These are phyloP conservation scores for Acacia pycnantha DNA, from an alignment of 331 rosid species.

Conservation along the genomic window DNA sequence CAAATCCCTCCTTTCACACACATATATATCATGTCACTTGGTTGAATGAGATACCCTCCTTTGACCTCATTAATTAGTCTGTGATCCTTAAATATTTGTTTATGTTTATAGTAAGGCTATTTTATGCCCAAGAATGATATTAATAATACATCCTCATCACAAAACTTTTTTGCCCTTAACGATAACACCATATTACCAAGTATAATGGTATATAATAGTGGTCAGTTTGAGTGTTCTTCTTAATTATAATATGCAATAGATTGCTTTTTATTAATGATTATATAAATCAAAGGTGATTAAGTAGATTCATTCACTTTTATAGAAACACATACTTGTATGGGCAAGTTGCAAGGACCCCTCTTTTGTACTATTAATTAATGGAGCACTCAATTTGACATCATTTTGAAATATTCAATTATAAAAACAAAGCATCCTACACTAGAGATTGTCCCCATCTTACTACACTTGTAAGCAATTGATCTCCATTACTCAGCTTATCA, in stretches of 20 bases:
- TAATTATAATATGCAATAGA: background rate
- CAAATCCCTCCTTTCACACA: background rate
- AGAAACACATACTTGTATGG: constrained; percentile 15
- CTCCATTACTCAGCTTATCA: constrained; percentile 34
- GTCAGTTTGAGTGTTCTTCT: constrained; percentile 11
- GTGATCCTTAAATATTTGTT: background rate
- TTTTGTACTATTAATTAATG: constrained; percentile 18
- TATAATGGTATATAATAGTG: background rate
- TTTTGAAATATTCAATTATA: background rate
- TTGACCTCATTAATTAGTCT: background rate
- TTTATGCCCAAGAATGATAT: background rate
- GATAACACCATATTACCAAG: background rate
- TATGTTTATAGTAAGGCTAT: background rate
- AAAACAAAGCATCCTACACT: constrained; percentile 29
- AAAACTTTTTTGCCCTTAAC: background rate
- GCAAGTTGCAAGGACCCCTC: constrained; percentile 27
- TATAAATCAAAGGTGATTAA: background rate
- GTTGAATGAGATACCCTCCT: background rate
- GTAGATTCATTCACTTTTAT: constrained; percentile 13
- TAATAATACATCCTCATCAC: background rate
- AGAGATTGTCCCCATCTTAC: constrained; percentile 24
- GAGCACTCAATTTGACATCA: constrained; percentile 33
- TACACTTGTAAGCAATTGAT: constrained; percentile 43
- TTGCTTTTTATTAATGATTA: background rate
- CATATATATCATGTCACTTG: background rate